Evolutionary conservation across 495 filamentous ascomycete genomes (phyloP).

Genomic region (Tuber melanosporum): DNA sequence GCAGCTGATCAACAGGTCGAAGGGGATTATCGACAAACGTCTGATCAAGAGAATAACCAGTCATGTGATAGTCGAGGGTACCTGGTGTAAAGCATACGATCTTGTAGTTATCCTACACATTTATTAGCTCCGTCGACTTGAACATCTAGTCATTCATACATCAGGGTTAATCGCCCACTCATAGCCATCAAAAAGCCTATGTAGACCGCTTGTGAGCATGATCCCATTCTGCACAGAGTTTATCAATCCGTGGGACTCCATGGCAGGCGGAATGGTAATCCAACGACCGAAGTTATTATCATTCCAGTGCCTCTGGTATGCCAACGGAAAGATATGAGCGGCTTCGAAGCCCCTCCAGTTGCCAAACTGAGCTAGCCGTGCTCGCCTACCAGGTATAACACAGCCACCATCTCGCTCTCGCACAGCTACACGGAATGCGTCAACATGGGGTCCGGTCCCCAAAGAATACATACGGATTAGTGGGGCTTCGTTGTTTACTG

Average conservation of each 20-base stretch:
- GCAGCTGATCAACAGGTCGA: constrained; percentile 43
- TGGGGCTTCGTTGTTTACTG: constrained; percentile 39
- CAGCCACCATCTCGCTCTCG: constrained; percentile 30
- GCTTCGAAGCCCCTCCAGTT: background rate
- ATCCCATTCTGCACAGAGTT: constrained; percentile 45
- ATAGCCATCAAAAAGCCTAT: constrained; percentile 42
- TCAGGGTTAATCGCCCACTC: constrained; percentile 28
- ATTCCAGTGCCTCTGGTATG: constrained; percentile 12
- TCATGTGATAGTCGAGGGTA: constrained; percentile 31
- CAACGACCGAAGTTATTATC: constrained; percentile 36
- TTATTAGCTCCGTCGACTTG: too few species aligned
- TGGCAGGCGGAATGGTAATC: constrained; percentile 41
- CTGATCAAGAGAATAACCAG: constrained; percentile 44
- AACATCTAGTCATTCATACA: too few species aligned
- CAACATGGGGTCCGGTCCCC: constrained; percentile 32
- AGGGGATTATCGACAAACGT: constrained; percentile 43
- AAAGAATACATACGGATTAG: constrained; percentile 38
- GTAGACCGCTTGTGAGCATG: constrained; percentile 38
- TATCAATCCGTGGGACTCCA: constrained; percentile 27
- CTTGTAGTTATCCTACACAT: constrained; percentile 37
- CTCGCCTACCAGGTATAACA: background rate
- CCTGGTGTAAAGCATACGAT: constrained; percentile 40
- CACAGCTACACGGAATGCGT: constrained; percentile 39
- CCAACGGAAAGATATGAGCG: too few species aligned
- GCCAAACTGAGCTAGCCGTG: background rate